Evolutionary conservation across 257 asterid genomes (phyloP).

Genomic region (Forsythia viridissima): DNA sequence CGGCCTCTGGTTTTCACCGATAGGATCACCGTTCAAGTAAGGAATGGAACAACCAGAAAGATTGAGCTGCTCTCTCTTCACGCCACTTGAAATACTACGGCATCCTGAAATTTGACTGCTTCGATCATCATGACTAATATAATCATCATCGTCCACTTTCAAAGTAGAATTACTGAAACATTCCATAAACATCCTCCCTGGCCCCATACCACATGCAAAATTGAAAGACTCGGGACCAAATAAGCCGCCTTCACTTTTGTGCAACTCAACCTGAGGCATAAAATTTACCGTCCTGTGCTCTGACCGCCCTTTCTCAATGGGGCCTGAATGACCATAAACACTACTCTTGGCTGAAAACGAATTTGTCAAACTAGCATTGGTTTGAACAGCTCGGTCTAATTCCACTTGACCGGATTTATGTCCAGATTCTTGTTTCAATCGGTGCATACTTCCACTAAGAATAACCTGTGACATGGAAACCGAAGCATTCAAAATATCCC

Average conservation of each 20-base stretch:
- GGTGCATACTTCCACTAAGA: conserved; percentile 33
- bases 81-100: conserved; percentile 46
- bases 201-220: conserved; percentile 72
- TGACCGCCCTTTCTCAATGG: conserved; percentile 24
- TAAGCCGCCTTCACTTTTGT: conserved; percentile 47
- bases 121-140: conserved; percentile 46
- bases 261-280: conserved; percentile 29
- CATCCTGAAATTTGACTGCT: conserved; percentile 57
- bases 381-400: conserved; percentile 22
- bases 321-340: conserved; percentile 30
- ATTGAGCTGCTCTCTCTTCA: conserved; percentile 38
- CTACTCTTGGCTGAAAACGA: conserved; percentile 33
- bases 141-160: conserved; percentile 42
- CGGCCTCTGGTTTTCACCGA: conserved; percentile 29
- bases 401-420: conserved; percentile 30
- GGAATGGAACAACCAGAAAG: conserved; percentile 28
- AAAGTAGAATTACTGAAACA: conserved; percentile 71
- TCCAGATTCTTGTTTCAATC: conserved; percentile 33
- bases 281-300: conserved; percentile 30
- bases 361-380: conserved; percentile 23
- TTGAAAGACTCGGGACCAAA: conserved; percentile 66
- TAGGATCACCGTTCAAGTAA: conserved; percentile 28
- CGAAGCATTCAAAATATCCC: conserved; percentile 23
- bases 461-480: conserved; percentile 36
- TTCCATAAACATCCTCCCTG: conserved; percentile 74